A percentile compares a stretch with the other conserved stretches of the same genome.
These are phyloP conservation scores for Lichtheimia ornata DNA, from an alignment of 371 early-diverging fungal species.

Conservation along the genomic window DNA sequence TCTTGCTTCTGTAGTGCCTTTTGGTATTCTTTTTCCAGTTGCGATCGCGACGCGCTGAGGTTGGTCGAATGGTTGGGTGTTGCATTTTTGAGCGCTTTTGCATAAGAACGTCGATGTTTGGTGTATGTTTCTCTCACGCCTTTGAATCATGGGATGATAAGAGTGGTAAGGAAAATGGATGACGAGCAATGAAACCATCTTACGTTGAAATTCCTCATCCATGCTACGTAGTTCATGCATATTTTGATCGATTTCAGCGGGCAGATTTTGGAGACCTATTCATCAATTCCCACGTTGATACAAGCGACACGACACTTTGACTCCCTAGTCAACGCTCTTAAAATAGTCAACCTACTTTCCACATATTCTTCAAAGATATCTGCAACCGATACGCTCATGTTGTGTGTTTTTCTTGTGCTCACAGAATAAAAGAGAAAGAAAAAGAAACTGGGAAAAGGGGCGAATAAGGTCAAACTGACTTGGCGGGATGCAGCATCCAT, in stretches of 20 bases:
- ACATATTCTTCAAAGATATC: constrained; percentile 57
- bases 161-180: not conserved
- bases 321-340: not conserved
- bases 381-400: constrained; percentile 47
- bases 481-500: too few relatives aligned
- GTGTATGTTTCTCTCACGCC: constrained; percentile 26
- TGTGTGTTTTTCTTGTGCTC: not conserved
- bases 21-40: constrained; percentile 48
- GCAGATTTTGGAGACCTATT: constrained; percentile 50
- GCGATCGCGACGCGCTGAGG: constrained; percentile 25
- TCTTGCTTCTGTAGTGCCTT: constrained; percentile 51
- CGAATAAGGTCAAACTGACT: too few relatives aligned
- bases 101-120: constrained; percentile 29
- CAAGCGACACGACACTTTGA: not conserved
- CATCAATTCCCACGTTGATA: not conserved
- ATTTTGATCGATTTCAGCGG: constrained; percentile 54
- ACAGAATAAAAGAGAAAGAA: not conserved
- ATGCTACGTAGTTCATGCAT: constrained; percentile 56
- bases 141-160: not conserved
- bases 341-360: constrained; percentile 36
- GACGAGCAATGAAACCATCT: constrained; percentile 3
- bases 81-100: constrained; percentile 20
- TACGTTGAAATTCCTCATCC: constrained; percentile 58
- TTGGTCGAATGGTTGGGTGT: constrained; percentile 17
- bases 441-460: not conserved